Evolutionary conservation across 2,329 filamentous ascomycete species (phyloP).

Genomic region (Nigrospora sphaerica): DNA sequence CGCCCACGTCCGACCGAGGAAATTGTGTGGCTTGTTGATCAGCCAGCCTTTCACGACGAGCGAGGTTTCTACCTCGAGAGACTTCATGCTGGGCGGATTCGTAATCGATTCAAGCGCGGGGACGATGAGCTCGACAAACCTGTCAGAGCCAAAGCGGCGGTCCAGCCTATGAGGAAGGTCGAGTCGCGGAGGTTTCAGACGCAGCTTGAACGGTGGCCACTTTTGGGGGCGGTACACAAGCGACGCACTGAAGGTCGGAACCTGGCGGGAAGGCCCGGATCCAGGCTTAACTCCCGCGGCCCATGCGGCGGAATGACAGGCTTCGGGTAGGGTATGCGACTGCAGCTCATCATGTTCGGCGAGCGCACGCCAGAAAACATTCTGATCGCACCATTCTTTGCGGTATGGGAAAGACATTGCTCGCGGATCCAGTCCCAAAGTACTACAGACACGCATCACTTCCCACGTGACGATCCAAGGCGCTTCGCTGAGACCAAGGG

Average conservation of each 20-base stretch:
- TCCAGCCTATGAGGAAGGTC: slow-evolving; percentile 43
- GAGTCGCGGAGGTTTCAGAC: slow-evolving; percentile 39
- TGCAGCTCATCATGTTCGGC: slow-evolving; percentile 29
- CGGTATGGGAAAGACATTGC: slow-evolving; percentile 27
- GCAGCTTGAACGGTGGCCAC: slow-evolving; percentile 36
- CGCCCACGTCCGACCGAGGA: slow-evolving; percentile 40
- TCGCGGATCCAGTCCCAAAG: slow-evolving; percentile 34
- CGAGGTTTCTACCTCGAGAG: slow-evolving; percentile 19
- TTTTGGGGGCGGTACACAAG: slow-evolving; percentile 26
- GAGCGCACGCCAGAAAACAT: slow-evolving; percentile 33
- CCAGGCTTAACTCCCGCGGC: slow-evolving; percentile 30
- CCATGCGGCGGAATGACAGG: slow-evolving; percentile 38
- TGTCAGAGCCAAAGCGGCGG: slow-evolving; percentile 49
- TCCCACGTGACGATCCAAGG: slow-evolving; percentile 48
- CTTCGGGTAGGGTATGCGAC: slow-evolving; percentile 40
- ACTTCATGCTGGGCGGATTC: slow-evolving; percentile 16
- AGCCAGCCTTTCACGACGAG: slow-evolving; percentile 34
- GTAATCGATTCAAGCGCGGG: slow-evolving; percentile 22
- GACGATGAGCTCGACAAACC: slow-evolving; percentile 49
- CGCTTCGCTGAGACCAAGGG: slow-evolving; percentile 30
- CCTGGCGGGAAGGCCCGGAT: slow-evolving; percentile 19
- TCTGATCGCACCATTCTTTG: slow-evolving; percentile 35
- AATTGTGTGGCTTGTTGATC: slow-evolving; percentile 25
- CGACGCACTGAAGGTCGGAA: slow-evolving; percentile 34
- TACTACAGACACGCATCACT: slow-evolving; percentile 36